Conservation (phyloP, 2,329 filamentous ascomycete species). For the Byssochlamys sp. region DNA sequence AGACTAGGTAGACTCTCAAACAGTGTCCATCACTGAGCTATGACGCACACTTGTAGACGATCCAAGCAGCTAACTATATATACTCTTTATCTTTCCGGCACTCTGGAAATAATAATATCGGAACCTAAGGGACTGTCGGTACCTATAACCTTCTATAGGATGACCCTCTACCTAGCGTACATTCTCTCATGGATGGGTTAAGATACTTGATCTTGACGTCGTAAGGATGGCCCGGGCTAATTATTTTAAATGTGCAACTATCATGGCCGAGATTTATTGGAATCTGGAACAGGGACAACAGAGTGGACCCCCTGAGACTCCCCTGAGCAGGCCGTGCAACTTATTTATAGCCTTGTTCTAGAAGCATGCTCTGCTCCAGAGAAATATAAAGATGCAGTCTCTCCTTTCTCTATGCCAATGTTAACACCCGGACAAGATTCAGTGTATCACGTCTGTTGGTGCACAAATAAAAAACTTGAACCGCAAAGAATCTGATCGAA, state of each 20-base stretch:
- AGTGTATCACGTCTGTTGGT: background rate
- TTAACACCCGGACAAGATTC: background rate
- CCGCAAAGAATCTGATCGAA: background rate
- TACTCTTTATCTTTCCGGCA: background rate
- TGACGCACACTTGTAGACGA: background rate
- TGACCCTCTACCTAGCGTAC: background rate
- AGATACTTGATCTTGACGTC: background rate
- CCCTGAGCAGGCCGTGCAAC: background rate
- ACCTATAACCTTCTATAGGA: background rate
- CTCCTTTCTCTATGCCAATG: background rate
- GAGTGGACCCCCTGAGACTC: background rate
- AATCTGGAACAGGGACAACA: background rate
- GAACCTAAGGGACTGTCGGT: background rate
- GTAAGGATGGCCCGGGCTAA: background rate
- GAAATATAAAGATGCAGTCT: background rate
- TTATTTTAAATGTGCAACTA: background rate
- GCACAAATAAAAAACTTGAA: background rate
- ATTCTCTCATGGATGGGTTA: background rate
- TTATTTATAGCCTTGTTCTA: background rate
- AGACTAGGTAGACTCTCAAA: background rate
- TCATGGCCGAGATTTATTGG: background rate
- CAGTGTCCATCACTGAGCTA: background rate
- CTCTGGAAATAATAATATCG: background rate
- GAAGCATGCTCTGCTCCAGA: background rate
- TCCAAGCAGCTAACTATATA: background rate